Conservation (phyloP, 225 moss, liverwort and hornwort genomes). For the Anthoceros angustus region DNA sequence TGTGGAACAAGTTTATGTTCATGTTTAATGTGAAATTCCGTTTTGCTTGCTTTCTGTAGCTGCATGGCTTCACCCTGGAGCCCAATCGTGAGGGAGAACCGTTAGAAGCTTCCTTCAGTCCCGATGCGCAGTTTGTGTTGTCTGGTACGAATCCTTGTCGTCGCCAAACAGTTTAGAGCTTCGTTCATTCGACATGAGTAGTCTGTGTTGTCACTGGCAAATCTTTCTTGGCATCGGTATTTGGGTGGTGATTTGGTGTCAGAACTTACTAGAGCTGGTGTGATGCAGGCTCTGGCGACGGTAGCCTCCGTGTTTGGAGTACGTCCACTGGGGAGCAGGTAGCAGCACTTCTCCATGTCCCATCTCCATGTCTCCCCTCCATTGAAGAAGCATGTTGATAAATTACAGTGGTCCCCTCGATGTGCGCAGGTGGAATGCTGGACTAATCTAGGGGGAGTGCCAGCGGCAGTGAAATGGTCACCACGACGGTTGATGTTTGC, state of each 20-base stretch:
- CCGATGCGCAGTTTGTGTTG: slow-evolving; percentile 87
- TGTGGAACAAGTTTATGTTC: slow-evolving; percentile 7
- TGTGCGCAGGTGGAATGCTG: slow-evolving; percentile 52
- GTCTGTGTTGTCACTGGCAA: slow-evolving; percentile 4
- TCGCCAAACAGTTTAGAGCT: not conserved
- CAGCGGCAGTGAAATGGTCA: slow-evolving; percentile 93
- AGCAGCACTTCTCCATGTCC: slow-evolving; percentile 6
- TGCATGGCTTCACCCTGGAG: slow-evolving; percentile 71
- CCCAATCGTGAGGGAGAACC: slow-evolving; percentile 70
- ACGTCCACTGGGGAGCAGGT: slow-evolving; percentile 61
- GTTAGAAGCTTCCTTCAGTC: slow-evolving; percentile 92
- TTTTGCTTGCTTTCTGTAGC: slow-evolving; percentile 20
- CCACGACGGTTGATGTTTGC: slow-evolving; percentile 96
- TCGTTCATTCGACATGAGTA: not conserved
- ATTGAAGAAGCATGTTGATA: too few species aligned
- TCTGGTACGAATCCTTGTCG: slow-evolving; percentile 31
- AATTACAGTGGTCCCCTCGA: slow-evolving; percentile 1
- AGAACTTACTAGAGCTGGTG: not conserved
- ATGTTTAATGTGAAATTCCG: slow-evolving; percentile 9
- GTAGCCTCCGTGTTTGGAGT: slow-evolving; percentile 80
- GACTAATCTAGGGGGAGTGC: slow-evolving; percentile 70
- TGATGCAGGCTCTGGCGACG: slow-evolving; percentile 82
- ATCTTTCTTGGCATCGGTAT: not conserved
- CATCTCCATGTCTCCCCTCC: too few species aligned
- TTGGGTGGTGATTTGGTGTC: not conserved